Evolutionary conservation across 1,284 basidiomycete genomes (phyloP).

Genomic region (Naganishia sp.): DNA sequence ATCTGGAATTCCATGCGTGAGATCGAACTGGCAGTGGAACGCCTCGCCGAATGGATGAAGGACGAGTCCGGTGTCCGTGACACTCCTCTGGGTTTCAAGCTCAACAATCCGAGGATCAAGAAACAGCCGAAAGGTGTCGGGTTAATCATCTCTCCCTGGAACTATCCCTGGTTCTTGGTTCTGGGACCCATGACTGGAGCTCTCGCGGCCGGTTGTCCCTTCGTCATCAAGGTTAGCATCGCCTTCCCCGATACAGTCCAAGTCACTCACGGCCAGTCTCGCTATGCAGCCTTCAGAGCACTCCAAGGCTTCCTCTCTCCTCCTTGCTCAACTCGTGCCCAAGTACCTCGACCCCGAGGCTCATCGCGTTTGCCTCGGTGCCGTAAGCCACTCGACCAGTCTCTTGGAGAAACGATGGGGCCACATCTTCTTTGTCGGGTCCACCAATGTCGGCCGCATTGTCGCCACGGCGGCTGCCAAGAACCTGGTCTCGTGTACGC

Average conservation of each 20-base stretch:
- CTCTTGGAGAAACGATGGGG: conserved; percentile 81
- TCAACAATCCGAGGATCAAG: conserved; percentile 60
- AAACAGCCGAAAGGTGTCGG: conserved; percentile 77
- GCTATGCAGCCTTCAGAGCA: conserved; percentile 67
- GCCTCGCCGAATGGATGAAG: conserved; percentile 74
- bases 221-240: conserved; percentile 63
- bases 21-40: conserved; percentile 64
- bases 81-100: conserved; percentile 46
- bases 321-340: conserved; percentile 72
- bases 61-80: conserved; percentile 65
- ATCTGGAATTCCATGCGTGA: conserved; percentile 61
- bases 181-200: conserved; percentile 68
- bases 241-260: not conserved
- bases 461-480: conserved; percentile 82
- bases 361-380: conserved; percentile 74
- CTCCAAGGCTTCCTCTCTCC: conserved; percentile 64
- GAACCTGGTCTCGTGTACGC: conserved; percentile 76
- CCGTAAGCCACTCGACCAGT: conserved; percentile 70
- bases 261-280: not conserved
- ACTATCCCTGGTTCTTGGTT: conserved; percentile 61
- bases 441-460: conserved; percentile 71
- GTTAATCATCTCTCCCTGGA: conserved; percentile 59
- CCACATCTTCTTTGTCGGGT: conserved; percentile 71
- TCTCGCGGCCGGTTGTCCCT: conserved; percentile 76
- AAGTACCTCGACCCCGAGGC: conserved; percentile 78